Base-by-base conservation (phyloP, 805 yeast species). In the Yarrowia porcina region DNA sequence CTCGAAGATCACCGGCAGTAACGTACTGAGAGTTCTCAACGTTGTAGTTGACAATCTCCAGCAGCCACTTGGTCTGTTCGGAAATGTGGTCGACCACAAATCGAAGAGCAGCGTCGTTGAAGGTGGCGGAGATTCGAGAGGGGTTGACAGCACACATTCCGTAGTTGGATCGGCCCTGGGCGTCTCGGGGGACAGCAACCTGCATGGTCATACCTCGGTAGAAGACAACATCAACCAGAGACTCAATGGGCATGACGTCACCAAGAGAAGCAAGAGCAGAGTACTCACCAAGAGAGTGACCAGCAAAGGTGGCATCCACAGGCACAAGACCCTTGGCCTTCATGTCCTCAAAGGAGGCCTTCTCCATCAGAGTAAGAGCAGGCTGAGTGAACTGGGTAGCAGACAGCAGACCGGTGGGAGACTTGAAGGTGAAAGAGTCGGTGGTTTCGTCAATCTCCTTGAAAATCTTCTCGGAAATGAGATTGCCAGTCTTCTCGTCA, bases 181-280 rank as follows among this genome's bases (percentile, higher is more conserved):
- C 83, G 77, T 94, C 99, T 80, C 99, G 88, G 74, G 98, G 98
- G 68, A 94, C 99, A 52, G 99, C 99, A 68, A 94, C 99, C 81
- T 94, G 99, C 99, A 94, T 94, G 56, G 99, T 96, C 98, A 94
- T 94, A 83, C 99, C 99, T 82, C 99, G 88, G 84, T 94, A 96
- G 83, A 94, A 94, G 62, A 93, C 98, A 76, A 93, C 96, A 76
- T 93, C 98, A 66, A 93, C 97, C 69, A 93, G 82, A 6, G 96
- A 88, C 80, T 94, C 99, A 70, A 94, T 91, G 54, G 98, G 97
- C 98, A 94, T 93, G 65, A 96, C 97, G 75, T 94, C 97, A 62
- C 97, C 99, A 72, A 94, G 82, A 27, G 99, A 91, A 17, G 98
- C 90, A 73, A 94, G 83, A 15, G 99, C 98, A 69, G 97, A 94